A percentile compares a stretch with the other conserved stretches of the same genome.
phyloP scores from a whole-genome alignment of 164 flowering plant species.

The Dillenia turbinata region DNA sequence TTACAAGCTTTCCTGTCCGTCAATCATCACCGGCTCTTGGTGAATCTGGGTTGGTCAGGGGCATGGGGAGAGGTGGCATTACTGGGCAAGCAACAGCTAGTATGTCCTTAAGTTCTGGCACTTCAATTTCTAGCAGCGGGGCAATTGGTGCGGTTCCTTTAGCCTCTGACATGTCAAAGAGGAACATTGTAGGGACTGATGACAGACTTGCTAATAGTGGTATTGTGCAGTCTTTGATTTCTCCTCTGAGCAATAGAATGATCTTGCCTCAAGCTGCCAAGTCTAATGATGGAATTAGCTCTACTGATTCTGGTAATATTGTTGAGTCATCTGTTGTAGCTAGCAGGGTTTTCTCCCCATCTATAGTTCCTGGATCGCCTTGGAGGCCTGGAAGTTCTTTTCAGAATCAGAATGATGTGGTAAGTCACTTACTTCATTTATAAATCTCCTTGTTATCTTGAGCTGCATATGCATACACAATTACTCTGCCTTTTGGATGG shows the following conservation, averaged over 20 bases:
- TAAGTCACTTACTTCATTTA: constrained; percentile 22
- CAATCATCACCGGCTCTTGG: constrained; percentile 63
- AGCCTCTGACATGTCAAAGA: constrained; percentile 65
- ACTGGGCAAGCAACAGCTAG: constrained; percentile 45
- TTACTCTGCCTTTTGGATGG: too few species aligned
- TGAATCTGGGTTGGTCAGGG: constrained; percentile 54
- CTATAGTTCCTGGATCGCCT: constrained; percentile 66
- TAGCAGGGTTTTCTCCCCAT: constrained; percentile 67
- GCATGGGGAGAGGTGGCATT: constrained; percentile 48
- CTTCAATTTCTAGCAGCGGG: constrained; percentile 41
- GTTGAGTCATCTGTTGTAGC: constrained; percentile 49
- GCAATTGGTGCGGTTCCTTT: constrained; percentile 41
- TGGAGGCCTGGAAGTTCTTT: constrained; percentile 97
- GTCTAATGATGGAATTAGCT: constrained; percentile 46
- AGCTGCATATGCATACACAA: not conserved
- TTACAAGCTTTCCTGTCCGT: constrained; percentile 51
- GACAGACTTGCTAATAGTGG: constrained; percentile 68
- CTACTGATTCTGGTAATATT: constrained; percentile 47
- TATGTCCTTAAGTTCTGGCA: constrained; percentile 51
- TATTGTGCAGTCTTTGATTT: constrained; percentile 53
- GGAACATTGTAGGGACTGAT: constrained; percentile 62
- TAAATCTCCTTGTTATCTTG: not conserved
- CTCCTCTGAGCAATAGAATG: constrained; percentile 59
- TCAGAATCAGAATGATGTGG: constrained; percentile 75
- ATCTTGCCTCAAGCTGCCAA: constrained; percentile 62